These are phyloP conservation scores for Gamarada debralockiae DNA, from an alignment of 495 filamentous ascomycete species.

Conservation along the genomic window DNA sequence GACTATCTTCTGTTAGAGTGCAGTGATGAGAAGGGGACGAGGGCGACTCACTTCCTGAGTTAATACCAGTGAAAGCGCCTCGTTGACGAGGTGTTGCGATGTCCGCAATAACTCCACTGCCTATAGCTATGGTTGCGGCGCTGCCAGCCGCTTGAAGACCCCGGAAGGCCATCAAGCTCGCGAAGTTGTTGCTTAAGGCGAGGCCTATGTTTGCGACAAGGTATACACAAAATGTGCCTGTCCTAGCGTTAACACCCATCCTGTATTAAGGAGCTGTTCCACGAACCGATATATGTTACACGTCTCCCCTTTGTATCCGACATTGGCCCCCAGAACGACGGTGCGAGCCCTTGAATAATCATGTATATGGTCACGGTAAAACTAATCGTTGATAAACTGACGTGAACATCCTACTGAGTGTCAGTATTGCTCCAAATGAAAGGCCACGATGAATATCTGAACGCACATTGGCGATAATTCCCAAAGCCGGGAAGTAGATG, in stretches of 20 bases:
- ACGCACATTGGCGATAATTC: conserved; percentile 12
- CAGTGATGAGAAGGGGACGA: conserved; percentile 21
- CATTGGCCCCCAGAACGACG: conserved; percentile 44
- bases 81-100: conserved; percentile 49
- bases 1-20: conserved; percentile 10
- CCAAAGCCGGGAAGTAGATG: conserved; percentile 38
- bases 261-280: neutral
- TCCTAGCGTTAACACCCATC: neutral
- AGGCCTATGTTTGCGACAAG: conserved; percentile 57
- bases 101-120: conserved; percentile 46
- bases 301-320: conserved; percentile 54
- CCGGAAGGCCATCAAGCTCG: conserved; percentile 52
- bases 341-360: conserved; percentile 24
- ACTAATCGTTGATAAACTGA: conserved; percentile 29
- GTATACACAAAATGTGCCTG: conserved; percentile 51
- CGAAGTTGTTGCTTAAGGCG: conserved; percentile 52
- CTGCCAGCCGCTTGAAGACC: conserved; percentile 59
- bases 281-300: conserved; percentile 44
- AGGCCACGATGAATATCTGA: neutral
- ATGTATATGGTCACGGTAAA: conserved; percentile 36
- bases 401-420: conserved; percentile 23
- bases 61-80: conserved; percentile 51
- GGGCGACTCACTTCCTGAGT: conserved; percentile 39
- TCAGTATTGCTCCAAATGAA: conserved; percentile 16
- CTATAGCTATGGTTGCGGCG: conserved; percentile 48